These are phyloP conservation scores for Daphne laureola DNA, from an alignment of 441 rosid species.

Conservation along the genomic window DNA sequence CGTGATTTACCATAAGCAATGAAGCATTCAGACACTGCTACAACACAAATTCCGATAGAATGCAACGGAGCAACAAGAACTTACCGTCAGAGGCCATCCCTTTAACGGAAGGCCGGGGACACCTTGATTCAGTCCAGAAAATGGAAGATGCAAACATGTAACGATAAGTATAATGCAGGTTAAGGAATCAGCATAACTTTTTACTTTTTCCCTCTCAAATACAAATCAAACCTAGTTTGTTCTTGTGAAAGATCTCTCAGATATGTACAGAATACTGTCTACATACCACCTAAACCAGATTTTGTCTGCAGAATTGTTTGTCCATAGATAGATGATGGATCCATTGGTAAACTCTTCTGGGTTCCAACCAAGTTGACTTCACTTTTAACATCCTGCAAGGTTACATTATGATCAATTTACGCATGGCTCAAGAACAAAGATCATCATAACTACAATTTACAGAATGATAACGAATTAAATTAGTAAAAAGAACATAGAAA, in stretches of 20 bases:
- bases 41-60: too few relatives aligned
- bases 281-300: constrained; percentile 36
- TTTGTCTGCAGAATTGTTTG: constrained; percentile 54
- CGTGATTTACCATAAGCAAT: constrained; percentile 8
- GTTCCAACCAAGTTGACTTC: constrained; percentile 42
- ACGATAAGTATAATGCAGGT: too few relatives aligned
- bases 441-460: not conserved
- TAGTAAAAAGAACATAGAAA: not conserved
- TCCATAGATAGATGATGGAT: constrained; percentile 54
- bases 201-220: too few relatives aligned
- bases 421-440: constrained; percentile 4
- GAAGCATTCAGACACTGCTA: too few relatives aligned
- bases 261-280: constrained; percentile 2
- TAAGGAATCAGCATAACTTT: too few relatives aligned
- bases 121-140: constrained; percentile 44
- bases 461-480: not conserved
- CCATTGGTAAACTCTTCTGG: constrained; percentile 39
- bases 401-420: constrained; percentile 20
- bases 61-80: constrained; percentile 13
- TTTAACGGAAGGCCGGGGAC: constrained; percentile 50
- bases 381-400: constrained; percentile 45
- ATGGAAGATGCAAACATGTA: not conserved
- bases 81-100: constrained; percentile 71
- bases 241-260: too few relatives aligned
- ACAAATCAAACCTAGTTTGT: too few relatives aligned